Evolutionary conservation across 305 asterid genomes (phyloP), one percentile per base, ranked within the genome.

Genomic region (Fraxinus latifolia): DNA sequence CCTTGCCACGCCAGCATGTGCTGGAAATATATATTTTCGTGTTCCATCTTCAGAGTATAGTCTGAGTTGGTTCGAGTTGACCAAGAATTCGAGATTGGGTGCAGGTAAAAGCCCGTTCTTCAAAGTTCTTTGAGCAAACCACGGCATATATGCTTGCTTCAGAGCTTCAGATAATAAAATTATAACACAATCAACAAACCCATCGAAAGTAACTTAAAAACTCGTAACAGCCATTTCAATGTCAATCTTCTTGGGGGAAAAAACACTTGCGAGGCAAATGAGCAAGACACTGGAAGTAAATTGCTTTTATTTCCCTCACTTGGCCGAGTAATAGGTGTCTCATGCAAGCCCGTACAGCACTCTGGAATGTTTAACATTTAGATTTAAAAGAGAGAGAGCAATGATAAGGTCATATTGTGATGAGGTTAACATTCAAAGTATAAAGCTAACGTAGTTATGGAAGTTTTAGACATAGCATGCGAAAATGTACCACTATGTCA

Each of bases 1-100:
- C 92, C 95, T 91, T 86, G 19, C 50, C 87, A 19, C 53, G 78
- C 72, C n/a, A 32, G 47, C 14, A 62, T 70, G 5, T 9, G 27
- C 90, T 87, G 83, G 67, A 55, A 55, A 17, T 6, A 5, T 17
- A 1, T 5, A 5, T 9, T 53, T n/a, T 5, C 65, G 60, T 14
- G 58, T 47, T 42, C 15, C 21, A 47, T 14, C 19, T 53, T 53
- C 6, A 6, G 25, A 5, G 65, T n/a, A 53, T 53, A 5, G 11
- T 19, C 67, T 5, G 27, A 5, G 67, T 55, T 6, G 11, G 27
- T 50, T 6, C 2, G 60, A 14, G 60, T 3, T 50, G 7, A 50
- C 17, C 21, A 50, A 14, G 2, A 47, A 47, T 3, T 47, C 19
- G 6, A n/a, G 23, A 55, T 55, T 1, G 25, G 27, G 67, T 55